These are phyloP conservation scores for Stagonosporopsis chrysanthemi DNA, from an alignment of 2,329 filamentous ascomycete species.

Conservation along the genomic window DNA sequence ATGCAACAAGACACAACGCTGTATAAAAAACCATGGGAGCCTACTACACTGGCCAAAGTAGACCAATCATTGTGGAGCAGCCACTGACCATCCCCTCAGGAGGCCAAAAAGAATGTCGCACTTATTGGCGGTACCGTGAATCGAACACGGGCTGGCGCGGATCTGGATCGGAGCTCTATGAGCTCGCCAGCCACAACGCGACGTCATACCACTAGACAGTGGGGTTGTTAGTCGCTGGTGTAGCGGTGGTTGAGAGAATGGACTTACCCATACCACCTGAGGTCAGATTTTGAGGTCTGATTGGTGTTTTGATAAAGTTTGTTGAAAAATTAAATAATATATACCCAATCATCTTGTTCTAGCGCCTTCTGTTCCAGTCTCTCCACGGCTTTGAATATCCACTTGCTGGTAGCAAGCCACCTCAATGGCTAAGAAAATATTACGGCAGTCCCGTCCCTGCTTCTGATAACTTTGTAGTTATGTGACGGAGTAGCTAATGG, in stretches of 20 bases:
- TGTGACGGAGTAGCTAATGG: neutral
- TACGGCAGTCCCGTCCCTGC: neutral
- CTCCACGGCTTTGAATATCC: too few relatives aligned
- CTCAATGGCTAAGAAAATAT: neutral
- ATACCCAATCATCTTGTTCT: too few relatives aligned
- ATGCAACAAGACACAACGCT: too few relatives aligned
- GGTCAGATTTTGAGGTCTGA: too few relatives aligned
- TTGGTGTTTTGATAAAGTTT: constrained; percentile 18
- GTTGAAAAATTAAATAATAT: too few relatives aligned
- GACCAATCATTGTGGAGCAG: too few relatives aligned
- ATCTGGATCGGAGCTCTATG: constrained; percentile 28
- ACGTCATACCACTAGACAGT: constrained; percentile 42
- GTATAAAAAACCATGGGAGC: too few relatives aligned
- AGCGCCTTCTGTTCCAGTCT: too few relatives aligned
- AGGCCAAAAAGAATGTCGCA: constrained; percentile 25
- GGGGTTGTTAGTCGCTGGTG: constrained; percentile 3
- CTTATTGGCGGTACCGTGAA: constrained; percentile 39
- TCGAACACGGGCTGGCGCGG: constrained; percentile 44
- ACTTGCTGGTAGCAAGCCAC: too few relatives aligned
- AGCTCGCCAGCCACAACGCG: constrained; percentile 41
- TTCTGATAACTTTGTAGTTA: neutral
- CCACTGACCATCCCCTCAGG: too few relatives aligned
- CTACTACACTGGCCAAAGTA: too few relatives aligned
- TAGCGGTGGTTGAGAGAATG: neutral
- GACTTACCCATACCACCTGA: constrained; percentile 30